Conservation (phyloP, 1,284 basidiomycete genomes). For the Rhodotorula sp. region DNA sequence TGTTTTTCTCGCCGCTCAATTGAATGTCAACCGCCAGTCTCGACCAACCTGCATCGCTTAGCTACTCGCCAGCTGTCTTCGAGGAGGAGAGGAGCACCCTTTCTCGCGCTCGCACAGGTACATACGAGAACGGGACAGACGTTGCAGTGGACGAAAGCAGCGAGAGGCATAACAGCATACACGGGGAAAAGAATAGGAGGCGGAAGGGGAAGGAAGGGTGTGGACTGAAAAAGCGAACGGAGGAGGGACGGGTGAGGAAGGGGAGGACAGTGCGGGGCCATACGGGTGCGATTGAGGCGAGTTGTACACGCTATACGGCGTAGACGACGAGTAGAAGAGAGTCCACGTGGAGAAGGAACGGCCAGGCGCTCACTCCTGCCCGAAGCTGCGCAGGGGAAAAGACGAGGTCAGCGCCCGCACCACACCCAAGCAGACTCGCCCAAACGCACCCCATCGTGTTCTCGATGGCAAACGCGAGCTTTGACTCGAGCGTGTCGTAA, state of each 20-base stretch:
- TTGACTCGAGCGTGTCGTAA: constrained; percentile 59
- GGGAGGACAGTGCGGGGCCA: too few relatives aligned
- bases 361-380: background rate
- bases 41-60: too few relatives aligned
- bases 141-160: background rate
- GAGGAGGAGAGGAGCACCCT: too few relatives aligned
- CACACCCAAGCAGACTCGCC: background rate
- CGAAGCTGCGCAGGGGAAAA: background rate
- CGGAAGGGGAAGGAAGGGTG: background rate
- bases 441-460: constrained; percentile 56
- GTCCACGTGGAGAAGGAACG: background rate
- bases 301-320: too few relatives aligned
- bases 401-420: too few relatives aligned
- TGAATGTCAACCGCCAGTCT: too few relatives aligned
- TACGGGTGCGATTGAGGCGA: background rate
- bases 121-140: background rate
- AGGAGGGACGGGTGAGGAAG: too few relatives aligned
- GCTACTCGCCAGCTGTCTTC: too few relatives aligned
- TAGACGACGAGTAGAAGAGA: background rate
- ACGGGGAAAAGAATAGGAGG: background rate
- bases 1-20: too few relatives aligned
- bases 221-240: background rate
- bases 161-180: background rate
- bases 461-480: constrained; percentile 52
- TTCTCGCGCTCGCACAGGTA: too few relatives aligned